A percentile compares a stretch with the other conserved stretches of the same genome.
Evolutionary conservation across 208 protist species (phyloP).

Genomic region (Trypanosoma cruzi): DNA sequence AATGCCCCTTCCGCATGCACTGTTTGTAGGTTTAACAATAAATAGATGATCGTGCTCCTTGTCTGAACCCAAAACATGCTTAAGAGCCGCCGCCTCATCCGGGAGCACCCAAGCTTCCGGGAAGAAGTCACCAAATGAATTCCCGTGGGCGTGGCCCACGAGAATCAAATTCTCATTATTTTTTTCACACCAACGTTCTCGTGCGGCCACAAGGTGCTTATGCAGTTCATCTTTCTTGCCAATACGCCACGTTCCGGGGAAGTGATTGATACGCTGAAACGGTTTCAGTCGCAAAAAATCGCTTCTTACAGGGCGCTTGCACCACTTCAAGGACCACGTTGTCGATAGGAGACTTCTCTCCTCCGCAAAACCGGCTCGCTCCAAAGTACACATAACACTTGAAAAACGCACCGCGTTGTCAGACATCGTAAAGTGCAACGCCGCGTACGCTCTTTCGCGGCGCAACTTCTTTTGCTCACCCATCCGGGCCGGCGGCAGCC

Average conservation of each 20-base stretch:
- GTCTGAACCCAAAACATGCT: conserved; percentile 25
- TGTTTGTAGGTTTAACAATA: conserved; percentile 75
- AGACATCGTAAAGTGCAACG: conserved; percentile 47
- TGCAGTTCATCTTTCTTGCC: conserved; percentile 85
- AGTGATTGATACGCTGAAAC: conserved; percentile 90
- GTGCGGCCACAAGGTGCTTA: conserved; percentile 40
- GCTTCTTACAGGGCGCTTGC: conserved; percentile 58
- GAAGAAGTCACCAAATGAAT: conserved; percentile 39
- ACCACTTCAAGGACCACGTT: conserved; percentile 65
- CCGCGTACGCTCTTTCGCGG: conserved; percentile 29
- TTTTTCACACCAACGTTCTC: conserved; percentile 19
- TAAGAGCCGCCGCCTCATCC: conserved; percentile 40
- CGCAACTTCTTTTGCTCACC: background rate
- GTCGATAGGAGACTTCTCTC: conserved; percentile 40
- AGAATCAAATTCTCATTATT: background rate
- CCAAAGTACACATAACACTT: conserved; percentile 47
- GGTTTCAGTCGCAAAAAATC: conserved; percentile 38
- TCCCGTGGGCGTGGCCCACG: background rate
- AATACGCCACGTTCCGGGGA: conserved; percentile 83
- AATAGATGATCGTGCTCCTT: conserved; percentile 46
- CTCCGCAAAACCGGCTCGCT: conserved; percentile 45
- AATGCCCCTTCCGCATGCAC: conserved; percentile 74
- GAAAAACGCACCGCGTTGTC: conserved; percentile 61
- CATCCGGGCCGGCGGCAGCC: background rate
- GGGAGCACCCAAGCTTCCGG: conserved; percentile 57